phyloP scores from a whole-genome alignment of 2,329 filamentous ascomycete genomes.

The Pseudogymnoascus sp. region DNA sequence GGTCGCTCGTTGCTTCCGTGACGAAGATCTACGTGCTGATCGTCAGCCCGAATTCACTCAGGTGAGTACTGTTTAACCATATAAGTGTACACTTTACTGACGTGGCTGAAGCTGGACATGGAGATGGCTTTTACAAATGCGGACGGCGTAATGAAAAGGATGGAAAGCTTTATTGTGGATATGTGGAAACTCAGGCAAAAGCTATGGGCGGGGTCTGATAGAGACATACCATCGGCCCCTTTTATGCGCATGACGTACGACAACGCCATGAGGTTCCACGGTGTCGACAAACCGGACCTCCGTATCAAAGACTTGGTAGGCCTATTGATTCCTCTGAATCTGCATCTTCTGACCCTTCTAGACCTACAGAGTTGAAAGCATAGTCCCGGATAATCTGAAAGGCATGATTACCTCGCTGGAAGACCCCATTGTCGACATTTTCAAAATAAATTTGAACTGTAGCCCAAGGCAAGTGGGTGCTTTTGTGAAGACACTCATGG shows the following conservation, averaged over 20 bases:
- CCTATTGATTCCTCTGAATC: neutral
- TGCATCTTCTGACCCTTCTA: constrained; percentile 31
- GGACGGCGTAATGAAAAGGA: constrained; percentile 54
- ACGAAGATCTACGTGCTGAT: constrained; percentile 87
- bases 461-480: constrained; percentile 45
- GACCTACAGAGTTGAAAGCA: constrained; percentile 57
- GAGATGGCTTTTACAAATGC: constrained; percentile 83
- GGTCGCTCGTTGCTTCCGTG: constrained; percentile 88
- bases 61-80: constrained; percentile 34
- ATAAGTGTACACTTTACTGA: constrained; percentile 9
- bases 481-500: constrained; percentile 64
- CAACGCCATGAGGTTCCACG: constrained; percentile 70
- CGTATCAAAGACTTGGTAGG: constrained; percentile 60
- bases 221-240: constrained; percentile 1
- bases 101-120: constrained; percentile 61
- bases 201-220: neutral
- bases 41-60: constrained; percentile 96
- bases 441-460: constrained; percentile 54
- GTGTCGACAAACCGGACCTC: constrained; percentile 87
- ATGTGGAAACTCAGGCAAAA: constrained; percentile 11
- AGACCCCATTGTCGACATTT: constrained; percentile 65
- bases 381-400: constrained; percentile 56
- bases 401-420: constrained; percentile 63
- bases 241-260: constrained; percentile 52
- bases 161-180: constrained; percentile 22